Conservation (phyloP, 345 rosid species). For the Arabis hirsuta region DNA sequence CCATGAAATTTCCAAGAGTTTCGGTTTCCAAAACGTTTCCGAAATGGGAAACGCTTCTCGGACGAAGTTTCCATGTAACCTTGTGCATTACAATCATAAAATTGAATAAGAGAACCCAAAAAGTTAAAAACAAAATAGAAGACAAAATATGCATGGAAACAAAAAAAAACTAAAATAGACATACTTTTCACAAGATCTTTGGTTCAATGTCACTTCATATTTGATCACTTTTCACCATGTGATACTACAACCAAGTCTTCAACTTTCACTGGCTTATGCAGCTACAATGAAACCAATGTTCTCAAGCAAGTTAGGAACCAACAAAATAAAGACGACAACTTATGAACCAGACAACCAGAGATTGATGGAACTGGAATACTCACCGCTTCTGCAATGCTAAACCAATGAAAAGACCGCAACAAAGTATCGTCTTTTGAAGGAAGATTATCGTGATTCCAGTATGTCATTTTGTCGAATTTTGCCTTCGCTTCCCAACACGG, state of each 20-base stretch:
- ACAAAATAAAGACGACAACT: background rate
- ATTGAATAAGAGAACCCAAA: no score
- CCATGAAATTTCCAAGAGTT: no score
- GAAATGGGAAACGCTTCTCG: no score
- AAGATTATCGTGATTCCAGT: conserved; percentile 83
- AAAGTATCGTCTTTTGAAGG: conserved; percentile 84
- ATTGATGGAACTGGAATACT: conserved; percentile 37
- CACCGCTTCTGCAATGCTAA: conserved; percentile 74
- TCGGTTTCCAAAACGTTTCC: no score
- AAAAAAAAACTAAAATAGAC: no score
- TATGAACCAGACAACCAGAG: background rate
- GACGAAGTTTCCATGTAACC: no score
- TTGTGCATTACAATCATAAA: no score
- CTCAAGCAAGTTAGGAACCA: conserved; percentile 5
- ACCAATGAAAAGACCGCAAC: conserved; percentile 75
- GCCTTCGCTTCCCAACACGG: conserved; percentile 77
- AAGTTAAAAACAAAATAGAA: no score
- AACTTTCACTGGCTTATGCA: conserved; percentile 66
- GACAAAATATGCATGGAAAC: no score
- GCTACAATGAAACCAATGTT: conserved; percentile 51
- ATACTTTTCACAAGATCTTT: background rate
- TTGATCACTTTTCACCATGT: background rate
- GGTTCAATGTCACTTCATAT: conserved; percentile 1
- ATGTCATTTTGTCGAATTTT: conserved; percentile 67
- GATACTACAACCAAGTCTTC: conserved; percentile 62